Evolutionary conservation across 352 stramenopile genomes (phyloP).

Genomic region (Phytophthora pisi): DNA sequence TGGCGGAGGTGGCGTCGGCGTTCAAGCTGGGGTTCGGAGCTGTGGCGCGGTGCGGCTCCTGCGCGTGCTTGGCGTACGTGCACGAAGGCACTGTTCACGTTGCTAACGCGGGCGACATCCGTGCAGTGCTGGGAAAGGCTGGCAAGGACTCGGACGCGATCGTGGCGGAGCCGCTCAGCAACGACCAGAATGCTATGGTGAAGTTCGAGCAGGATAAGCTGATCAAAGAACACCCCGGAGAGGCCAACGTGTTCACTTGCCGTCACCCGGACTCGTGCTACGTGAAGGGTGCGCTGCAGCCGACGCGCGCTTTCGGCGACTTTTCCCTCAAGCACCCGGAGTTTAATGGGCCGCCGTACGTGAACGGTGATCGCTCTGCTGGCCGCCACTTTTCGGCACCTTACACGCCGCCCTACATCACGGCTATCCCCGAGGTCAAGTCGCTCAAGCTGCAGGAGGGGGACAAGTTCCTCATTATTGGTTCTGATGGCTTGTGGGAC

Average conservation of each 20-base stretch:
- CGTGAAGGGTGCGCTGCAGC: constrained; percentile 92
- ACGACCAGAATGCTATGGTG: constrained; percentile 94
- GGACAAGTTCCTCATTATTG: constrained; percentile 98
- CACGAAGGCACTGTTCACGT: constrained; percentile 82
- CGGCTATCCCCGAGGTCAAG: constrained; percentile 85
- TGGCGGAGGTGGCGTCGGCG: constrained; percentile 76
- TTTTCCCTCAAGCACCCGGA: constrained; percentile 94
- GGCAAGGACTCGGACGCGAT: constrained; percentile 45
- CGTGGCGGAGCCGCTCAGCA: constrained; percentile 77
- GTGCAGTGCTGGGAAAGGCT: constrained; percentile 73
- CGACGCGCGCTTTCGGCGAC: constrained; percentile 91
- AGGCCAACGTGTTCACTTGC: constrained; percentile 92
- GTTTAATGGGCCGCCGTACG: constrained; percentile 89
- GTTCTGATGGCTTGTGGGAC: constrained; percentile 98
- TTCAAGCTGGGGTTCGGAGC: constrained; percentile 93
- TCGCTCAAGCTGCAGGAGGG: constrained; percentile 56
- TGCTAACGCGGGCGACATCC: constrained; percentile 88
- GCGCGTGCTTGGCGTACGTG: constrained; percentile 83
- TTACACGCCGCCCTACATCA: constrained; percentile 95
- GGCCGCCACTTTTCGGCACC: constrained; percentile 88
- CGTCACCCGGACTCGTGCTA: constrained; percentile 93
- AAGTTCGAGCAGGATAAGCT: constrained; percentile 89
- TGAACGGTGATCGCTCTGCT: constrained; percentile 79
- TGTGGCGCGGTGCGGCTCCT: constrained; percentile 89
- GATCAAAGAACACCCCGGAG: constrained; percentile 80